A percentile compares a stretch with the other conserved stretches of the same genome.
phyloP scores from a whole-genome alignment of 805 yeast genomes.

The Suhomyces vadensis region DNA sequence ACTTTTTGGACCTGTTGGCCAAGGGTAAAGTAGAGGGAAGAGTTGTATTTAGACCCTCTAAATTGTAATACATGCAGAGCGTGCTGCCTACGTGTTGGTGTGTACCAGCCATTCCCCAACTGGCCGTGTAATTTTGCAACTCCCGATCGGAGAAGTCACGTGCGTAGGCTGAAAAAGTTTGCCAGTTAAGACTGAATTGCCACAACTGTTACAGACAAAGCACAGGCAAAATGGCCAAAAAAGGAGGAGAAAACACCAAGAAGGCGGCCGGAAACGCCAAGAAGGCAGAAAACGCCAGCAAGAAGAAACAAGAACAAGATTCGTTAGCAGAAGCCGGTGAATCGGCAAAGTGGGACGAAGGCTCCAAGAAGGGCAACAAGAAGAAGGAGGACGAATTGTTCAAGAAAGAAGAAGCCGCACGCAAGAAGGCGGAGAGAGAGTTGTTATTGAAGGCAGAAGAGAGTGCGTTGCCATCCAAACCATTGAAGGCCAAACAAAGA shows the following conservation, averaged over 20 bases:
- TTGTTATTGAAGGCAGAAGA: constrained; percentile 64
- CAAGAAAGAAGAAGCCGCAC: constrained; percentile 73
- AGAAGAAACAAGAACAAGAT: constrained; percentile 54
- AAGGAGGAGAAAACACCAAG: constrained; percentile 51
- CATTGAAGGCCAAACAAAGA: constrained; percentile 53
- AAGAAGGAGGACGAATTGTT: constrained; percentile 69
- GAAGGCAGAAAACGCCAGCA: constrained; percentile 64
- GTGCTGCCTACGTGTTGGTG: background rate
- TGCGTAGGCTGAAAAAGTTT: background rate
- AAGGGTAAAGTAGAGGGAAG: constrained; percentile 44
- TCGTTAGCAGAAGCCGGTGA: constrained; percentile 53
- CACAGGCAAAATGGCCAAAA: constrained; percentile 43
- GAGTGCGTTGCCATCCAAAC: constrained; percentile 60
- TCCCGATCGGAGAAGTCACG: constrained; percentile 6
- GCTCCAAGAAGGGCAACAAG: constrained; percentile 65
- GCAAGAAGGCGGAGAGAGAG: constrained; percentile 82
- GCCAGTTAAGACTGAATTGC: background rate
- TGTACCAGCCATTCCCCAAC: background rate
- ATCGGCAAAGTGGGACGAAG: constrained; percentile 67
- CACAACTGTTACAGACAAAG: background rate
- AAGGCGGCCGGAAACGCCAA: constrained; percentile 65
- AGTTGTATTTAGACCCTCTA: constrained; percentile 37
- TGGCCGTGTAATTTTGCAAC: background rate
- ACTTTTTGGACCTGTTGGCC: constrained; percentile 33
- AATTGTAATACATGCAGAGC: constrained; percentile 11